A percentile compares a stretch with the other conserved stretches of the same genome.
Evolutionary conservation across 2,329 filamentous ascomycete species (phyloP).

Genomic region (Fusarium equiseti): DNA sequence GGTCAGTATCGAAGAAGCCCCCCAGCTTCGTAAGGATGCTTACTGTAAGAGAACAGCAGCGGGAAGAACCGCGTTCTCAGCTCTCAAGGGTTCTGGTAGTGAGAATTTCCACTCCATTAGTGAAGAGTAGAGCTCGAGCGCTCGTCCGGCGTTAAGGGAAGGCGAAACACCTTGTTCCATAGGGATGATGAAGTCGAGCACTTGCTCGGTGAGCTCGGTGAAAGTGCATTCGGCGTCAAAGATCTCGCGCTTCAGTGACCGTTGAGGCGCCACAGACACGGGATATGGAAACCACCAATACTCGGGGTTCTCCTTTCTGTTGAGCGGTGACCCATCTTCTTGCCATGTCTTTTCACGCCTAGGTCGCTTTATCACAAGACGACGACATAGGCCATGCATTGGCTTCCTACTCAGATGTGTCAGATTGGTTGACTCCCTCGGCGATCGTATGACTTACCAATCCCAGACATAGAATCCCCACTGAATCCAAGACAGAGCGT

Average conservation of each 20-base stretch:
- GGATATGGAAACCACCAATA: slow-evolving; percentile 39
- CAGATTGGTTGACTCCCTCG: neutral
- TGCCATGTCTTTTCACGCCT: slow-evolving; percentile 18
- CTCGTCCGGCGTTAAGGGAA: neutral
- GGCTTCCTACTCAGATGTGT: slow-evolving; percentile 21
- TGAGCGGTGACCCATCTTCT: slow-evolving; percentile 5
- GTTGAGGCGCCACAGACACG: slow-evolving; percentile 6
- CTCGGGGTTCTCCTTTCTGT: slow-evolving; percentile 17
- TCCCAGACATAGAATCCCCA: slow-evolving; percentile 38
- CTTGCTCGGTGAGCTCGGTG: slow-evolving; percentile 28
- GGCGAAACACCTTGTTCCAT: slow-evolving; percentile 4
- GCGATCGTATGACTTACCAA: slow-evolving; percentile 10
- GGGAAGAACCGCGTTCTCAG: slow-evolving; percentile 24
- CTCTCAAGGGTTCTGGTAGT: slow-evolving; percentile 18
- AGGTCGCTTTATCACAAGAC: slow-evolving; percentile 13
- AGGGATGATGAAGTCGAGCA: slow-evolving; percentile 25
- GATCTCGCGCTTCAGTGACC: slow-evolving; percentile 26
- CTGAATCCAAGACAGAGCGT: slow-evolving; percentile 34
- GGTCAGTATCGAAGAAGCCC: neutral
- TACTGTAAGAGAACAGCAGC: slow-evolving; percentile 27
- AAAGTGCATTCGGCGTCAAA: slow-evolving; percentile 28
- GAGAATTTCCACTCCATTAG: slow-evolving; percentile 34
- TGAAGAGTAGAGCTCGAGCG: slow-evolving; percentile 14
- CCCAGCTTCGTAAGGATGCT: neutral
- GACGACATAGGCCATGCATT: slow-evolving; percentile 31